Evolutionary conservation across 495 filamentous ascomycete species (phyloP).

Genomic region (Astrothelium subdiscretum): DNA sequence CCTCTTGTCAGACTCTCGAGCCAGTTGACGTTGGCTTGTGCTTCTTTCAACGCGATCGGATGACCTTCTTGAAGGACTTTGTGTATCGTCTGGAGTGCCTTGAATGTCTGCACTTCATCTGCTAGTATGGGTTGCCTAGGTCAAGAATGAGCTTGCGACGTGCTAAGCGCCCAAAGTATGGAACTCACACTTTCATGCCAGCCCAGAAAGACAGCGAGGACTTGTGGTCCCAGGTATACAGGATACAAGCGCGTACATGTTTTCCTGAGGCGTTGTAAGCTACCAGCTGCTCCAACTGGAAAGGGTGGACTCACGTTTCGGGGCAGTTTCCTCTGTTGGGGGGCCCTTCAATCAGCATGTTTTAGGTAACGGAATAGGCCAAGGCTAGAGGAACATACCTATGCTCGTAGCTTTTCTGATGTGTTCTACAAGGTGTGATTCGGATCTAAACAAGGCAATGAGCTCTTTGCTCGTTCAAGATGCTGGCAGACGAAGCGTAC

Average conservation of each 20-base stretch:
- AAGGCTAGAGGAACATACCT: slow-evolving; percentile 34
- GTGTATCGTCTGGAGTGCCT: slow-evolving; percentile 53
- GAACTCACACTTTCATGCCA: slow-evolving; percentile 87
- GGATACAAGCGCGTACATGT: slow-evolving; percentile 95
- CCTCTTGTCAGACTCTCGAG: slow-evolving; percentile 84
- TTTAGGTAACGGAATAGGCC: not conserved
- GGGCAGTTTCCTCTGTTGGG: slow-evolving; percentile 72
- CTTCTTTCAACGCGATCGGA: slow-evolving; percentile 73
- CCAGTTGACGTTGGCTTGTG: slow-evolving; percentile 80
- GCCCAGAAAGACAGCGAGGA: slow-evolving; percentile 93
- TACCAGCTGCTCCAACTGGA: not conserved
- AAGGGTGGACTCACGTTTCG: slow-evolving; percentile 57
- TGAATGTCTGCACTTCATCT: slow-evolving; percentile 58
- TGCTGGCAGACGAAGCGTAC: slow-evolving; percentile 22
- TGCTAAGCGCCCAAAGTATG: not conserved
- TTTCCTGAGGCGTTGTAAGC: slow-evolving; percentile 46
- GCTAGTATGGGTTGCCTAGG: slow-evolving; percentile 82
- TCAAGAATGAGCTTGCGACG: not conserved
- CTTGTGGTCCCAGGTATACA: slow-evolving; percentile 99
- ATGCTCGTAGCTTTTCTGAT: slow-evolving; percentile 94
- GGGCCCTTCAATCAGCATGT: slow-evolving; percentile 10
- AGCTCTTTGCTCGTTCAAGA: not conserved
- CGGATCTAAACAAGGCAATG: slow-evolving; percentile 46
- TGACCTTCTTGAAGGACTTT: slow-evolving; percentile 97
- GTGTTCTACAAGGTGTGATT: slow-evolving; percentile 86